Base-by-base conservation (phyloP, 2,329 filamentous ascomycete species). In the Cadophora sp. region DNA sequence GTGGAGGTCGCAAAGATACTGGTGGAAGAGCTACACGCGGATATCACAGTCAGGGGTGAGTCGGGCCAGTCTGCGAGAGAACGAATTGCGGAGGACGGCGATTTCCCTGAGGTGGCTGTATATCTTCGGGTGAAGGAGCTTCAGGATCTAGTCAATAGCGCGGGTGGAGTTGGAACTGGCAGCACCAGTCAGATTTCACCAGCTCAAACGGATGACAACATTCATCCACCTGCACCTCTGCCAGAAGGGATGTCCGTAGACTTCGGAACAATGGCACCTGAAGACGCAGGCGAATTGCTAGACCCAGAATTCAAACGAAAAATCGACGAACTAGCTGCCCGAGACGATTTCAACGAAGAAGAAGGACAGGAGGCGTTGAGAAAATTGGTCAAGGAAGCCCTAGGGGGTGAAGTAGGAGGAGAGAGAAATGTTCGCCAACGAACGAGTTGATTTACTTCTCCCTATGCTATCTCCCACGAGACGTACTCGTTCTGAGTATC, bases 301-400 rank as follows among this genome's bases (percentile, higher is more conserved):
- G 94, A 98, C 76, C 89, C 92, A 1, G 94, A 94, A 72, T 93
- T 99, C 72, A 88, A 91, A 76, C 84, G 91, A 72, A 86, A 92
- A 62, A 98, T 99, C 76, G 94, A 98, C 75, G 91, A 97, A 79
- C 81, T 99, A 67, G 94, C 96, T 1, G 85, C 90, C 43, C 85
- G 93, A 48, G 89, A 91, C 27, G 94, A 98, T 76, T 97, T 97
- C 74, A 84, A 95, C 73, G 91, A 89, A 5, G 89, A 92, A 63
- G 88, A 91, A 67, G 92, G 91, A 4, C 96, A 99, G 79, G 86
- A 85, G 24, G 89, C 94, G 76, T 80, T 99, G 74, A 86, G 94
- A 68, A 85, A 87, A 71, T 81, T 99, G 68, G 89, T 99, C 6
- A 87, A 91, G 71, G 93, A 97, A 74, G 94, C 92, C 2, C 82